Evolutionary conservation across 371 early-diverging fungal genomes (phyloP).

Genomic region (Umbelopsis sp.): DNA sequence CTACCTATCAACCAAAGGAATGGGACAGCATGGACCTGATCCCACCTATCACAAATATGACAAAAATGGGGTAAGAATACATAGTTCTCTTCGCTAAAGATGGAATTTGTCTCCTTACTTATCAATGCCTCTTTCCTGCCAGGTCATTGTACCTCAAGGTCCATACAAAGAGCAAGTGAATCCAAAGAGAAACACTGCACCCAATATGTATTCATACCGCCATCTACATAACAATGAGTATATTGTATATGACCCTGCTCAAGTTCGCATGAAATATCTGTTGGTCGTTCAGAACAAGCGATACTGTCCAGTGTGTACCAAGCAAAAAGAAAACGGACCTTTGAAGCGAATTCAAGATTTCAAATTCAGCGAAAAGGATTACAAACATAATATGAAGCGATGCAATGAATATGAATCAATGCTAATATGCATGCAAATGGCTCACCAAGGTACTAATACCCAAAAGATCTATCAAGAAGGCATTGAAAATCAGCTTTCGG

Average conservation of each 20-base stretch:
- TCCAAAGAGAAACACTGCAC: neutral
- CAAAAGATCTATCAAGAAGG: conserved; percentile 27
- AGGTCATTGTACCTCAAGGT: conserved; percentile 47
- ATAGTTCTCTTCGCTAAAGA: neutral
- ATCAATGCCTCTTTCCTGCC: neutral
- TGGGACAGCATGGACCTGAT: conserved; percentile 49
- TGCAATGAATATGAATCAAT: conserved; percentile 36
- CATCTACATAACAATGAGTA: conserved; percentile 58
- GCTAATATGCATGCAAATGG: conserved; percentile 30
- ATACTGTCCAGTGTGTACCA: conserved; percentile 46
- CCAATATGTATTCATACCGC: neutral
- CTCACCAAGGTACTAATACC: conserved; percentile 7
- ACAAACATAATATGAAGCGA: neutral
- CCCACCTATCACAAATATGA: conserved; percentile 35
- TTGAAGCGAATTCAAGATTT: conserved; percentile 32
- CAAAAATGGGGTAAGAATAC: conserved; percentile 33
- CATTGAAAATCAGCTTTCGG: conserved; percentile 30
- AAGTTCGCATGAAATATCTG: conserved; percentile 59
- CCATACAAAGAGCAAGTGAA: conserved; percentile 27
- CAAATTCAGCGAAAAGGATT: conserved; percentile 16
- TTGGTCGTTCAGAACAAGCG: conserved; percentile 46
- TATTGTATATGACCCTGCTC: conserved; percentile 56
- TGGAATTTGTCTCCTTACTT: neutral
- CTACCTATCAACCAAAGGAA: conserved; percentile 45
- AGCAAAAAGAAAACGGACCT: neutral